phyloP scores from a whole-genome alignment of 1,284 basidiomycete species.

The Ceratobasidium sp. region DNA sequence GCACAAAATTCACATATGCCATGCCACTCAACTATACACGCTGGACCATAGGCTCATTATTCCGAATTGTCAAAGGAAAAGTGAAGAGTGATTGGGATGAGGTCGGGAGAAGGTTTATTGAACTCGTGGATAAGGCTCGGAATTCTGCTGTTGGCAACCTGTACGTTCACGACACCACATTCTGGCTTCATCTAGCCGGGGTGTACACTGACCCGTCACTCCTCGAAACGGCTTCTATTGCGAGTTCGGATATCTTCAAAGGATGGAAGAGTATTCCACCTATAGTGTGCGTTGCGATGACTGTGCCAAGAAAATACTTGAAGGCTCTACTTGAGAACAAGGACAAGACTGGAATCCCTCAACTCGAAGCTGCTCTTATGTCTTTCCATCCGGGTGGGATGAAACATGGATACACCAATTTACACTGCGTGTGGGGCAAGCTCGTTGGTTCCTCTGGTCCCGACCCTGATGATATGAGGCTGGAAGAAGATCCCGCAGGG shows the following conservation, averaged over 20 bases:
- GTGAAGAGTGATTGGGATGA: background rate
- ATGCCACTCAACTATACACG: background rate
- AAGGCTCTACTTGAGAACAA: background rate
- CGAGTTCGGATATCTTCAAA: background rate
- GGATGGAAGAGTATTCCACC: background rate
- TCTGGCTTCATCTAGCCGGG: background rate
- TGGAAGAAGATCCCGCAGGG: background rate
- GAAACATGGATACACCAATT: background rate
- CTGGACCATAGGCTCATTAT: background rate
- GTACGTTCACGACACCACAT: background rate
- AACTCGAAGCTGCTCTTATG: background rate
- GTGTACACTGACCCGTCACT: background rate
- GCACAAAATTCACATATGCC: background rate
- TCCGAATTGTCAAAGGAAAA: background rate
- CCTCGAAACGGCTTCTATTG: background rate
- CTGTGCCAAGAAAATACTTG: background rate
- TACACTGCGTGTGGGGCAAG: conserved; percentile 4
- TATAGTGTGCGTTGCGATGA: background rate
- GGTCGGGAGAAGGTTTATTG: background rate
- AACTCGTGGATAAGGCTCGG: background rate
- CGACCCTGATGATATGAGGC: too few relatives aligned
- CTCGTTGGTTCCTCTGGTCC: too few relatives aligned
- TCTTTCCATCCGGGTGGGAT: background rate
- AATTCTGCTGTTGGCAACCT: background rate
- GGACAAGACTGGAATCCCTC: background rate